phyloP scores from a whole-genome alignment of 805 yeast genomes.

The Lipomyces orientalis region DNA sequence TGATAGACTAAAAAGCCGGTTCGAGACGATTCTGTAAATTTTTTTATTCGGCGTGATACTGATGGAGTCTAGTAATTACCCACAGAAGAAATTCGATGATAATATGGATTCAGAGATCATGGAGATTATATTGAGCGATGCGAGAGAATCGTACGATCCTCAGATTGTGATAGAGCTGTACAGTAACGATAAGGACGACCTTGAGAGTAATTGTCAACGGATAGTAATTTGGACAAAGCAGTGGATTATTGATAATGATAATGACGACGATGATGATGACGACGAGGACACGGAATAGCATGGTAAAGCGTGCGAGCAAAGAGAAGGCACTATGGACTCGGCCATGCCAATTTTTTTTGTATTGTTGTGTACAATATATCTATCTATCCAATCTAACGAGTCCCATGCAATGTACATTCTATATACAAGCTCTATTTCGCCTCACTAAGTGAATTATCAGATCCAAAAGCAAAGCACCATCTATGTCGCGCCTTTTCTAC shows the following conservation, averaged over 20 bases:
- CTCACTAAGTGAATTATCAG: neutral
- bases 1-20: slow-evolving; percentile 74
- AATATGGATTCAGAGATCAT: slow-evolving; percentile 96
- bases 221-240: slow-evolving; percentile 72
- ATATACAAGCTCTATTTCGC: neutral
- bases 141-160: slow-evolving; percentile 76
- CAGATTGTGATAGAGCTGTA: slow-evolving; percentile 81
- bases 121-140: slow-evolving; percentile 89
- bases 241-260: slow-evolving; percentile 69
- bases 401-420: neutral
- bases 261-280: too few relatives aligned
- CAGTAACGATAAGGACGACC: slow-evolving; percentile 73
- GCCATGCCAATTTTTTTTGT: neutral
- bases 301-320: neutral
- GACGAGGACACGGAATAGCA: slow-evolving; percentile 9
- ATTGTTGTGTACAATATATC: neutral
- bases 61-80: slow-evolving; percentile 56
- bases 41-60: neutral
- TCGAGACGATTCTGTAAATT: neutral
- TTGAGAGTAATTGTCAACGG: slow-evolving; percentile 83
- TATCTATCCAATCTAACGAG: neutral
- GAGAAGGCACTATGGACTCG: neutral
- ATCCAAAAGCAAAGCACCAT: neutral
- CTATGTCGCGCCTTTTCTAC: neutral
- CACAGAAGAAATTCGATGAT: slow-evolving; percentile 81